Base-by-base conservation (phyloP, 1,284 basidiomycete genomes). In the Puccinia sorghi region DNA sequence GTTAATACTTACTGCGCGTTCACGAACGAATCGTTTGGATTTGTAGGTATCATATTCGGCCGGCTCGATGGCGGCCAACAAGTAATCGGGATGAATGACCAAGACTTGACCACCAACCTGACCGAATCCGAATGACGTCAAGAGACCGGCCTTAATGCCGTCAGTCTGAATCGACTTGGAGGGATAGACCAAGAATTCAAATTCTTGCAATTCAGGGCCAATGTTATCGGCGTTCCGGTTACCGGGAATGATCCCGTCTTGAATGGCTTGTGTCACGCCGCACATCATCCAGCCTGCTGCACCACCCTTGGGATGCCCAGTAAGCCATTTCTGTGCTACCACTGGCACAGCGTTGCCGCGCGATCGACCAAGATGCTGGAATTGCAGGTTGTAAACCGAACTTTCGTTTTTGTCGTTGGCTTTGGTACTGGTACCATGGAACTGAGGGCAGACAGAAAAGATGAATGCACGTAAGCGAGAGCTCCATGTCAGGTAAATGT, bases 351-450 rank as follows among this genome's bases (percentile, higher is more conserved):
- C 95, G 84, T 98, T 98, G 79, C 94, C 94, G 67, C 90, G 89
- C 17, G 93, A 93, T 80, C 97, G 92, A 72, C 90, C 90, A 82
- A 98, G 91, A 78, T 90, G 89, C 54, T 89, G 90, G 86, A 99
- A 93, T 84, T 97, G 90, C 81, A 93, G 90, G 85, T 98, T 94
- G 92, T 96, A 98, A 80, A 97, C 94, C 82, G 91, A 90, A 8
- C 93, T 94, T 88, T 99, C 96, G 85, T 99, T 99, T 87, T 95
- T 93, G 88, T 99, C 95, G 85, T 99, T 99, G 50, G 96, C 96
- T 83, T 90, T 91, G 52, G 97, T 99, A 83, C 94, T 96, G 7
- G 96, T 99, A 61, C 94, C 94, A 83, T 95, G 94, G 81, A 95
- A 93, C 32, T 93, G 93, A 94, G 39, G 22, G 6, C 3, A 63